These are phyloP conservation scores for Aspergillus pseudoterreus DNA, from an alignment of 2,329 filamentous ascomycete species.

Conservation along the genomic window DNA sequence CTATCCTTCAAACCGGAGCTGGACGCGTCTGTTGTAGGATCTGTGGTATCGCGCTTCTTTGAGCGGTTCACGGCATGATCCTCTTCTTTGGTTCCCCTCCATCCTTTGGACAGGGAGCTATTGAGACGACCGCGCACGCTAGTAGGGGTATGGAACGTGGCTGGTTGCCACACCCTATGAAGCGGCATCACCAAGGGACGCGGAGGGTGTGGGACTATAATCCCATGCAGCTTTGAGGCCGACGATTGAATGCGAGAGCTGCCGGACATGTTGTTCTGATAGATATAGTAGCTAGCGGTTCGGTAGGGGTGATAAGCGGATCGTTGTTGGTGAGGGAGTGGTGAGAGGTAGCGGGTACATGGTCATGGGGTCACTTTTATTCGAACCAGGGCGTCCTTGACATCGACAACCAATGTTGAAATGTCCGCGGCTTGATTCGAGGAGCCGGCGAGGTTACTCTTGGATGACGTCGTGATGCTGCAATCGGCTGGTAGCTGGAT, in stretches of 20 bases:
- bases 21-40: conserved; percentile 28
- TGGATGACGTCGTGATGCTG: conserved; percentile 31
- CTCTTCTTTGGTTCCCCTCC: conserved; percentile 30
- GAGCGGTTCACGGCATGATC: conserved; percentile 32
- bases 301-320: neutral
- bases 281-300: neutral
- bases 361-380: neutral
- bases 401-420: neutral
- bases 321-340: no score
- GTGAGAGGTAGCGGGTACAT: neutral
- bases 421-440: neutral
- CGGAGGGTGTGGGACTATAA: conserved; percentile 13
- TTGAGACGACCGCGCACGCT: conserved; percentile 15
- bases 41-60: conserved; percentile 28
- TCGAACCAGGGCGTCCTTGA: neutral
- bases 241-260: conserved; percentile 10
- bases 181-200: conserved; percentile 14
- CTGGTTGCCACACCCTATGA: conserved; percentile 14
- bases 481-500: conserved; percentile 12
- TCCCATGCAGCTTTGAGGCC: conserved; percentile 9
- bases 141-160: conserved; percentile 9
- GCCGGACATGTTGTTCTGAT: conserved; percentile 11
- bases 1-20: conserved; percentile 31
- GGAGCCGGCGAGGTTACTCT: neutral
- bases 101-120: conserved; percentile 23